Conservation (phyloP, 2,329 filamentous ascomycete species). For the Colletotrichum sp. region DNA sequence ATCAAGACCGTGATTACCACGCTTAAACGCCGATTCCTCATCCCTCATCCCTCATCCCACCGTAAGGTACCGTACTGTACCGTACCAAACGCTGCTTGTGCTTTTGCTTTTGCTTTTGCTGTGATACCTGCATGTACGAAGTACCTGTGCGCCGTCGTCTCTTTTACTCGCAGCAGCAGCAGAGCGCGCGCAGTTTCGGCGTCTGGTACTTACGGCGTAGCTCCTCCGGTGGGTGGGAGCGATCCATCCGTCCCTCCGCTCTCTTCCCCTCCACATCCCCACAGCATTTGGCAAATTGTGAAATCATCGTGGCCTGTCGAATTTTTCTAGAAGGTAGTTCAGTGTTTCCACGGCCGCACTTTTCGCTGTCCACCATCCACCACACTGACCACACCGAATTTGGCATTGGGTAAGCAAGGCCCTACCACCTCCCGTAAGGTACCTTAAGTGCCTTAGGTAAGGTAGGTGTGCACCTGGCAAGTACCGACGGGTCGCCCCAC, state of each 20-base stretch:
- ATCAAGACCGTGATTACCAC: neutral
- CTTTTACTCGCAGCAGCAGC: neutral
- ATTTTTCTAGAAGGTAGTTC: slow-evolving; percentile 11
- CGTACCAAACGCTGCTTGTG: neutral
- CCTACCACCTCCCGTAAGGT: too few relatives aligned
- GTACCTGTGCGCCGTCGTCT: neutral
- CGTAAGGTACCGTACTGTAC: neutral
- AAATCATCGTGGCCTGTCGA: slow-evolving; percentile 4
- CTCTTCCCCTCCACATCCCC: neutral
- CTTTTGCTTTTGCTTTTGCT: neutral
- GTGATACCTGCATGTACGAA: neutral
- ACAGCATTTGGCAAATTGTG: neutral
- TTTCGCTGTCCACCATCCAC: neutral
- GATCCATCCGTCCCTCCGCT: neutral
- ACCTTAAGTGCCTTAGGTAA: too few relatives aligned
- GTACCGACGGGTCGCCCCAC: neutral
- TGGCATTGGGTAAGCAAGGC: neutral
- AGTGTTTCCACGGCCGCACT: neutral
- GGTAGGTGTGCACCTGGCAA: neutral
- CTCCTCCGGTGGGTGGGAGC: neutral
- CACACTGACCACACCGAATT: neutral
- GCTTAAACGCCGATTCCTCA: neutral
- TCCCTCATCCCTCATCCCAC: neutral
- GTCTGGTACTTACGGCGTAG: neutral
- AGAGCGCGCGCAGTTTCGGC: neutral